phyloP scores from a whole-genome alignment of 1,284 basidiomycete species.

The Inonotus obliquus region DNA sequence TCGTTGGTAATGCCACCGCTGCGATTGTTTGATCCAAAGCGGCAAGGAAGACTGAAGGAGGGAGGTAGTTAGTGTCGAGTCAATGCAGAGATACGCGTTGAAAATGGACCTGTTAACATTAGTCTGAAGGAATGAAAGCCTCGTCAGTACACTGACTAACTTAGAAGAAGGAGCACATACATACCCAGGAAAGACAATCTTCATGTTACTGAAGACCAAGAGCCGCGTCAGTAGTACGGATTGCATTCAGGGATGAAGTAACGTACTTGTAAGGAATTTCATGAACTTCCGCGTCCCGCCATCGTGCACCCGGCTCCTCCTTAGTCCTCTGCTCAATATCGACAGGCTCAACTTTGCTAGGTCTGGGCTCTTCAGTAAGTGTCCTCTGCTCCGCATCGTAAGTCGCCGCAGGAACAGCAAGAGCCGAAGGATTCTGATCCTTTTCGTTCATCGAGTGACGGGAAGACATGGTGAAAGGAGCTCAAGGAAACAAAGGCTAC shows the following conservation, averaged over 20 bases:
- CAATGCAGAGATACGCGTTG: background rate
- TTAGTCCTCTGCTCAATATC: slow-evolving; percentile 15
- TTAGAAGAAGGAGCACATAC: background rate
- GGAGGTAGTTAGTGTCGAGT: background rate
- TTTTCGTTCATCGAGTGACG: background rate
- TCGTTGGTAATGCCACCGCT: slow-evolving; percentile 29
- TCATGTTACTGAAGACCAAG: slow-evolving; percentile 15
- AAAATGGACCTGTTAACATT: slow-evolving; percentile 17
- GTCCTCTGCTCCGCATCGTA: slow-evolving; percentile 11
- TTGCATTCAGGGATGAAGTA: background rate
- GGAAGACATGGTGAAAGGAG: background rate
- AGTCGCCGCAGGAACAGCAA: background rate
- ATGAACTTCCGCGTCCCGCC: slow-evolving; percentile 14
- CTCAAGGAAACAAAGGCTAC: background rate
- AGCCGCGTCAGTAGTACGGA: background rate
- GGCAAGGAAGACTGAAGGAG: slow-evolving; percentile 25
- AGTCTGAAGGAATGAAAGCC: background rate
- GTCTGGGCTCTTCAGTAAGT: slow-evolving; percentile 14
- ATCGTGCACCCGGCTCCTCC: slow-evolving; percentile 9
- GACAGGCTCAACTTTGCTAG: background rate
- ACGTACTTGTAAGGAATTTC: slow-evolving; percentile 18
- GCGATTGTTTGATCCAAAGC: slow-evolving; percentile 35
- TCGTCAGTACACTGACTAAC: background rate
- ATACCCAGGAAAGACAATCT: slow-evolving; percentile 19
- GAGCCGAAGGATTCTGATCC: background rate